A percentile compares a stretch with the other conserved stretches of the same genome.
Evolutionary conservation across 345 rosid species (phyloP).

Genomic region (Gossypium bickii): DNA sequence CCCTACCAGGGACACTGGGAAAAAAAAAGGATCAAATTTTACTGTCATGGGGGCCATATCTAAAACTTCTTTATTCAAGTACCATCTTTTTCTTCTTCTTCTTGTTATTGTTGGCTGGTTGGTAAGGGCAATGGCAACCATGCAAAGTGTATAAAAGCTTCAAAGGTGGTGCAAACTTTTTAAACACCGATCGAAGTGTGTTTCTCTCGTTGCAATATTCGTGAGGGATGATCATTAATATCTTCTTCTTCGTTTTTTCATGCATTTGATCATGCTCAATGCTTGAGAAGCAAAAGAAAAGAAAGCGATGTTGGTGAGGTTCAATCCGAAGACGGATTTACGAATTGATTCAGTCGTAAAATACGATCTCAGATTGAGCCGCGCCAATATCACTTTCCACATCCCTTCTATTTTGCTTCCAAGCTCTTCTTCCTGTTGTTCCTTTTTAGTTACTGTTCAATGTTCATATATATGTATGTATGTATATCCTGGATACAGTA

Average conservation of each 20-base stretch:
- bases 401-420: constrained; percentile 5
- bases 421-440: not conserved
- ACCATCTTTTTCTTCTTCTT: not conserved
- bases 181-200: not conserved
- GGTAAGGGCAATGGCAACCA: constrained; percentile 20
- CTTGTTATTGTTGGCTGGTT: not conserved
- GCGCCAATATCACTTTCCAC: constrained; percentile 87
- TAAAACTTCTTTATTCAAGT: constrained; percentile 22
- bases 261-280: not conserved
- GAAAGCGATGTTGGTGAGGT: constrained; percentile 93
- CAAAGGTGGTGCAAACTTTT: not conserved
- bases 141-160: constrained; percentile 17
- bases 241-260: too few species aligned
- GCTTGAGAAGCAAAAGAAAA: constrained; percentile 21
- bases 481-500: too few species aligned
- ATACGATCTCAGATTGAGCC: constrained; percentile 94
- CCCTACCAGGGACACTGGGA: constrained; percentile 18
- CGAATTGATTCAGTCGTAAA: constrained; percentile 31
- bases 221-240: constrained; percentile 7
- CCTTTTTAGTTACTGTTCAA: not conserved
- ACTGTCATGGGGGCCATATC: constrained; percentile 29
- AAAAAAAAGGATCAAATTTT: constrained; percentile 16
- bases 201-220: constrained; percentile 18
- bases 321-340: constrained; percentile 92
- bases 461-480: not conserved